Conservation (phyloP, 371 early-diverging fungal genomes). For the Umbelopsis sp. region DNA sequence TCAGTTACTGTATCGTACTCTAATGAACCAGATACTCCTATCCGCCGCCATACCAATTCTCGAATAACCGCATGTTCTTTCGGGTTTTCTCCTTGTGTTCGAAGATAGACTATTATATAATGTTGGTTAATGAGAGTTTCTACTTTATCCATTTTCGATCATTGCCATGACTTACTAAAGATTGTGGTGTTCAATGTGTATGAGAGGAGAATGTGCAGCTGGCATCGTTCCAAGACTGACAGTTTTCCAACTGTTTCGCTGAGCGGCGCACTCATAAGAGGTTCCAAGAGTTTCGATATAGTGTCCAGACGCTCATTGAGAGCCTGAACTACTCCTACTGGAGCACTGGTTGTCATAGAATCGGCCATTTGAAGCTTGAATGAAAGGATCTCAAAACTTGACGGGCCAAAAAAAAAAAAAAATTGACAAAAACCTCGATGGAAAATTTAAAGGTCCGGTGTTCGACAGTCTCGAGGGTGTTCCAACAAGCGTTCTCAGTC, state of each 20-base stretch:
- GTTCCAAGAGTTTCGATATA: slow-evolving; percentile 55
- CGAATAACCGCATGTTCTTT: slow-evolving; percentile 51
- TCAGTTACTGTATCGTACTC: not conserved
- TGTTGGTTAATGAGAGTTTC: not conserved
- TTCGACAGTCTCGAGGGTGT: not conserved
- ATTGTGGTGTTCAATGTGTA: slow-evolving; percentile 58
- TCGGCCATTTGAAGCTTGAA: slow-evolving; percentile 1
- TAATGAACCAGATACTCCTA: not conserved
- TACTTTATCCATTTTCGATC: not conserved
- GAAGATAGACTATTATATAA: slow-evolving; percentile 47
- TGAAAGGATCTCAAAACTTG: not conserved
- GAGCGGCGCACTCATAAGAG: slow-evolving; percentile 43
- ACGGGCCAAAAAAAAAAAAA: not conserved
- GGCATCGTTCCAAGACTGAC: slow-evolving; percentile 49
- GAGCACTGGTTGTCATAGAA: slow-evolving; percentile 23
- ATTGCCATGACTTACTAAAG: slow-evolving; percentile 45
- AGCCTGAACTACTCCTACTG: slow-evolving; percentile 43
- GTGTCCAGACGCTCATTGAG: slow-evolving; percentile 39
- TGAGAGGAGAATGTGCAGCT: slow-evolving; percentile 56
- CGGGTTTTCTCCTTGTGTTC: slow-evolving; percentile 53
- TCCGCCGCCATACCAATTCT: slow-evolving; percentile 43
- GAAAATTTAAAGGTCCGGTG: too few relatives aligned
- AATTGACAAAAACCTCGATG: not conserved
- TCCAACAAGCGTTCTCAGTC: not conserved
- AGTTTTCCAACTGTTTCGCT: slow-evolving; percentile 52